These are phyloP conservation scores for Exophiala viscosa DNA, from an alignment of 2,329 filamentous ascomycete genomes.

Conservation along the genomic window DNA sequence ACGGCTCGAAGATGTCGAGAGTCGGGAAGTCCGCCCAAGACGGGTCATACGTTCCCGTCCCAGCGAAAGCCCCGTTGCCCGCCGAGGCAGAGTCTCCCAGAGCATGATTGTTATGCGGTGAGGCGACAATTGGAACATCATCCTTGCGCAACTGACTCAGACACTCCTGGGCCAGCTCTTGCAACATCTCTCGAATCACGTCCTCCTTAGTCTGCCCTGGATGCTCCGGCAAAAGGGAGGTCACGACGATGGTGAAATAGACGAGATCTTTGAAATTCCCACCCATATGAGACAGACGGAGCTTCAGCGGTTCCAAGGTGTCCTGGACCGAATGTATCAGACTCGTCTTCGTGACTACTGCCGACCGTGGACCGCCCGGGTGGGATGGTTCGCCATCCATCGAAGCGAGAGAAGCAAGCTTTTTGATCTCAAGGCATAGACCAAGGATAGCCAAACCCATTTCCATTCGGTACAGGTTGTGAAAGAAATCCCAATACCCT, in stretches of 20 bases:
- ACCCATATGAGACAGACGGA: constrained; percentile 19
- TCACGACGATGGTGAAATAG: constrained; percentile 24
- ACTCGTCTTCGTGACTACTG: constrained; percentile 14
- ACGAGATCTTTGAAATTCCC: constrained; percentile 24
- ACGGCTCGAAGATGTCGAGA: constrained; percentile 6
- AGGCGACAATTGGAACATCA: neutral
- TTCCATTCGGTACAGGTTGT: constrained; percentile 25
- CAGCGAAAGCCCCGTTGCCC: neutral
- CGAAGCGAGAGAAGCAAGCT: constrained; percentile 2
- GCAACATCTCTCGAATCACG: constrained; percentile 8
- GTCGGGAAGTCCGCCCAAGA: constrained; percentile 16
- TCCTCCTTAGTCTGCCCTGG: constrained; percentile 1
- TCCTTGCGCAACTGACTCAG: constrained; percentile 9
- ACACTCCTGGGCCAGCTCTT: constrained; percentile 12
- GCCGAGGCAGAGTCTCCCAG: neutral
- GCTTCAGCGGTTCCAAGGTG: constrained; percentile 22
- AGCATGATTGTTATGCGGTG: neutral
- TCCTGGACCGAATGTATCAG: constrained; percentile 23
- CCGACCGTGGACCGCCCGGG: neutral
- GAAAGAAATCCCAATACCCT: constrained; percentile 28
- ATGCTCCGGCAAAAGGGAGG: constrained; percentile 10
- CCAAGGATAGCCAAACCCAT: constrained; percentile 18
- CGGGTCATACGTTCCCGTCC: constrained; percentile 8
- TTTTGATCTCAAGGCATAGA: constrained; percentile 25
- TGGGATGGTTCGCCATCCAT: neutral